A percentile compares a stretch with the other conserved stretches of the same genome.
These are phyloP conservation scores for Nakaseomyces delphensis DNA, from an alignment of 1,139 yeast genomes.

Conservation along the genomic window DNA sequence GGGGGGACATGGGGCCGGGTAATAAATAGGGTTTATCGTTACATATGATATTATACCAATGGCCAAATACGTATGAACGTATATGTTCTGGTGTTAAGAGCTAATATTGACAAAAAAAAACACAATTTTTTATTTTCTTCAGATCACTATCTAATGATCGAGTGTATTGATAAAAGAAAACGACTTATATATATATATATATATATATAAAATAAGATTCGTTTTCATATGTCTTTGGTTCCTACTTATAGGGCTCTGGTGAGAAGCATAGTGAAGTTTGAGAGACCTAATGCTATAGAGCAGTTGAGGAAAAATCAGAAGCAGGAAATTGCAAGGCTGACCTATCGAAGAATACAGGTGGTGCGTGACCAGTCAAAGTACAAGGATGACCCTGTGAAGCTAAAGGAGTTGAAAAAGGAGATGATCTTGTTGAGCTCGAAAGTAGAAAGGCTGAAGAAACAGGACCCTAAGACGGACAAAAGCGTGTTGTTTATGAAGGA, in stretches of 20 bases:
- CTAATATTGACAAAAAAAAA: too few species aligned
- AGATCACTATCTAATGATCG: too few species aligned
- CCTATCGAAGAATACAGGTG: constrained; percentile 2
- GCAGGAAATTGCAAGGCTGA: constrained; percentile 1
- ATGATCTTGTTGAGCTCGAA: not conserved
- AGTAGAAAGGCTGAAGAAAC: constrained; percentile 20
- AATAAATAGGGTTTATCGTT: too few species aligned
- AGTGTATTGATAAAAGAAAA: too few species aligned
- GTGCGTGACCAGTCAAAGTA: constrained; percentile 22
- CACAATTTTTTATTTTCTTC: too few species aligned
- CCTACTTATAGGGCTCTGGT: constrained; percentile 1
- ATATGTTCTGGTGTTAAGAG: too few species aligned
- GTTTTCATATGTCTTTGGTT: not conserved
- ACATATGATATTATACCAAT: not conserved
- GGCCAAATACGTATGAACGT: too few species aligned
- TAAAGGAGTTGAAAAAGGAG: constrained; percentile 29
- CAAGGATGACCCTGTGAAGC: constrained; percentile 16
- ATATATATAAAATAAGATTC: not conserved
- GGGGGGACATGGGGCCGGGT: too few species aligned
- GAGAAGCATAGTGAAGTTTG: constrained; percentile 4
- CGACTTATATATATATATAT: not conserved
- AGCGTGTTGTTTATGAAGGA: constrained; percentile 16
- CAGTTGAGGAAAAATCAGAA: not conserved
- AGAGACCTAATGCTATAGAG: constrained; percentile 3
- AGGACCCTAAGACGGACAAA: constrained; percentile 14